These are phyloP conservation scores for Prosopis cineraria DNA, from an alignment of 306 rosid genomes.

Conservation along the genomic window DNA sequence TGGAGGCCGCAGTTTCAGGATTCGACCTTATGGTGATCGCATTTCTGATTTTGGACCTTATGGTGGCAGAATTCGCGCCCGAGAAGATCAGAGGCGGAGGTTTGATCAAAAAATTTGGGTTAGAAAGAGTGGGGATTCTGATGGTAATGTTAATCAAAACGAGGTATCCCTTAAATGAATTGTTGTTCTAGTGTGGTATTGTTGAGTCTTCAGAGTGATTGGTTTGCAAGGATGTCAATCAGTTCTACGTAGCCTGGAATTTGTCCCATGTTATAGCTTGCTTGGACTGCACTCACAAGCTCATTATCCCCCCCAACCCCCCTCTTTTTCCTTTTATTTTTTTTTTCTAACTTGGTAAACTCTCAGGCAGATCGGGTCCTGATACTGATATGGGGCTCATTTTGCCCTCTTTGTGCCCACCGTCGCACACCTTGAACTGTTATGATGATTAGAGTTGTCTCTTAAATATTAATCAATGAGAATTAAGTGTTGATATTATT, in stretches of 20 bases:
- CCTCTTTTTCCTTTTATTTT: not conserved
- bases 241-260: not conserved
- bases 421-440: not conserved
- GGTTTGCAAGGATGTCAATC: not conserved
- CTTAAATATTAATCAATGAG: not conserved
- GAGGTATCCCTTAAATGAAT: not conserved
- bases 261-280: not conserved
- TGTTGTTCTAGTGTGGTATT: conserved; percentile 12
- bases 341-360: not conserved
- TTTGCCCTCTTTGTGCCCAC: not conserved
- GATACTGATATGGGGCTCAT: not conserved
- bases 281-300: not conserved
- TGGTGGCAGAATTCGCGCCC: not conserved
- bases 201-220: conserved; percentile 30
- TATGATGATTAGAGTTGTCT: not conserved
- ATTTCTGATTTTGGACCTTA: not conserved
- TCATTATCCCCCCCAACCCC: too few relatives aligned
- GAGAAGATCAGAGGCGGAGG: not conserved
- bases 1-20: not conserved
- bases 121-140: conserved; percentile 47
- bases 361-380: not conserved
- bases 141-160: conserved; percentile 26
- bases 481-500: not conserved
- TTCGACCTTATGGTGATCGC: not conserved
- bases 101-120: conserved; percentile 49